Base-by-base conservation (phyloP, 495 filamentous ascomycete genomes). In the Talaromyces ruber region DNA sequence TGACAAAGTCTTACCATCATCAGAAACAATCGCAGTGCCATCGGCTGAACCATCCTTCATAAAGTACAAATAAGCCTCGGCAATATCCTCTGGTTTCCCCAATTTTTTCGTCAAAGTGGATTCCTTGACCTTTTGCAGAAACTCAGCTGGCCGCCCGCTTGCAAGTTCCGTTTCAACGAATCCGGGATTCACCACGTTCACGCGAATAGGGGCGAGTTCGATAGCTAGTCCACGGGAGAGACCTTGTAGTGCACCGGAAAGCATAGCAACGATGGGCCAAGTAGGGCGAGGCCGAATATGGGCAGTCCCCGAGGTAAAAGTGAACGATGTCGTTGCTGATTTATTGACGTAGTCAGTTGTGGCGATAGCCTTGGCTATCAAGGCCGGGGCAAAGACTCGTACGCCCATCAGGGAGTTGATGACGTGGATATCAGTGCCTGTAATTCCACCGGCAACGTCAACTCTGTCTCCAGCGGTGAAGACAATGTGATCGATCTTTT, bases 51-150 rank as follows among this genome's bases (percentile, higher is more conserved):
- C 26, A 73, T 89, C 84, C 68, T 80, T 83, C 84, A 89, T 82
- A 4, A 81, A 69, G 68, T 82, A 88, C 39, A 87, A 43, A 73
- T 88, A 89, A 30, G 81, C 78, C 76, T 89, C 84, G 0, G 82
- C 87, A 4, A 84, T 76, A 69, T 88, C 85, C 67, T 82, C 80
- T 4, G 80, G 74, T 64, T 62, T 62, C 0, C 76, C 87, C 26
- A 83, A 62, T 63, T 69, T 66, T 7, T 78, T 78, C 6, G 79
- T 82, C 26, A 81, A 68, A 50, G 64, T 67, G 58, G 62, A 64
- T 43, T 63, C 59, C 54, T 55, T 67, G 2, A 72, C 62, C 43
- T 47, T 50, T 56, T 71, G 69, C n/a, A 75, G 63, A 29, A 65
- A 60, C n/a, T 60, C 68, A 28, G 67, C 34, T 29, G 11, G 16